Base-by-base conservation (phyloP, 257 asterid species). In the Solanum commersonii region DNA sequence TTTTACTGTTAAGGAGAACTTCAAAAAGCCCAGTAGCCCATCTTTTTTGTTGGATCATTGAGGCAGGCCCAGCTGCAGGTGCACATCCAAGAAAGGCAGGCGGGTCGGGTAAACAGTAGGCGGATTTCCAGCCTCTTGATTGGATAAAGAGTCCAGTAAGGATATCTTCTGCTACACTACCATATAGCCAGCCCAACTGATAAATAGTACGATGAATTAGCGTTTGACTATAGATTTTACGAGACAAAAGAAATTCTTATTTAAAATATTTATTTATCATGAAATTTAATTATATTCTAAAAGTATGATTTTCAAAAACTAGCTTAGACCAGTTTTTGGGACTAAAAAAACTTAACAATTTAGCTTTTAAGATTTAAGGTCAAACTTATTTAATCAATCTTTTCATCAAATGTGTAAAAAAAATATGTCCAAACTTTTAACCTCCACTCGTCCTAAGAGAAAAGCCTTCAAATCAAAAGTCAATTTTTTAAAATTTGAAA, bases 1-100 rank as follows among this genome's bases (percentile, higher is more conserved):
- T 52, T 88, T 65, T 88, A 27, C 42, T 46, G 44, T 70, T 31
- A 27, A 89, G 52, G 1, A 87, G 5, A 29, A 92, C 42, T 89
- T 89, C 93, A 22, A 89, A 85, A 10, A 90, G 88, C 74, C 93
- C 93, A 86, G 91, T 90, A 5, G 91, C 20, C 92, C 92, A 92
- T 87, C 93, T 73, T 68, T 92, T 92, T 44, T 89, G 92, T 79
- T 90, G 92, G 88, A 31, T 77, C 5, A 90, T 40, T 22, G 65
- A 38, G 3, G 71, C 31, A 11, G 92, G 93, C 25, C 91, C 92
- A 77, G 85, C 20, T 8, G 91, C 20, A 0, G 93, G 92, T 27
- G 90, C 90, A 84, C 88, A 68, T 60, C 93, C 92, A 63, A 92
- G 91, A 87, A 92, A 92, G 8, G 83, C 90, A 63, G 82, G 46